Evolutionary conservation across 129 eudicot species (phyloP), one percentile per base, ranked within the genome.

Genomic region (Chrysanthemum seticuspe): DNA sequence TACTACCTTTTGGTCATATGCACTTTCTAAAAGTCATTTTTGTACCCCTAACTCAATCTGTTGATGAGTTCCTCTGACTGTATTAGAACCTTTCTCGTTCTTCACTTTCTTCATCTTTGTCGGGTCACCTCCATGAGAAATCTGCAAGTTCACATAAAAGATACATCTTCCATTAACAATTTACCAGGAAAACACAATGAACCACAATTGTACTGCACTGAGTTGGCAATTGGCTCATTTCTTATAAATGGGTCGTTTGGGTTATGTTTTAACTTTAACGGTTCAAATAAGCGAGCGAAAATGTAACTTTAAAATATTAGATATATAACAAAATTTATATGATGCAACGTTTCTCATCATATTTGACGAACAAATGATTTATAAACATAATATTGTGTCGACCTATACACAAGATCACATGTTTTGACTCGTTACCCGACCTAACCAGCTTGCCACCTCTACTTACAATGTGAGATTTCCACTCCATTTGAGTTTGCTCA

Each of bases 391-490:
- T 1, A 13, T 12, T 5, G 45, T 29, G 8, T 62, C 67, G 14
- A 13, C 9, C 29, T 19, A 44, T 25, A 71, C 55, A 71, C 47
- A 9, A 69, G 29, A 12, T 54, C 7, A 36, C 40, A 16, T 12
- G 21, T 40, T 56, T 56, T 71, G 55, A 56, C 51, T 13, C 16
- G 2, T 34, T 27, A 62, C 40, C 18, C 16, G 13, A 13, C 48
- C 48, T 16, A 0, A 21, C 23, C 69, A 44, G n/a, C 14, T 36
- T 64, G 40, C 21, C 10, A 34, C 13, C 6, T 44, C 18, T 45
- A 65, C 96, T 80, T 90, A 95, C 99, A 64, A 88, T 86, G 76
- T 85, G 85, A 40, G 99, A 91, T 88, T 91, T 91, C 99, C 99
- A 91, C 80, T 88, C 96, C 50, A 80, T 76, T 76, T 85, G 91